These are phyloP conservation scores for Hibiscus mutabilis DNA, from an alignment of 345 rosid species.

Conservation along the genomic window DNA sequence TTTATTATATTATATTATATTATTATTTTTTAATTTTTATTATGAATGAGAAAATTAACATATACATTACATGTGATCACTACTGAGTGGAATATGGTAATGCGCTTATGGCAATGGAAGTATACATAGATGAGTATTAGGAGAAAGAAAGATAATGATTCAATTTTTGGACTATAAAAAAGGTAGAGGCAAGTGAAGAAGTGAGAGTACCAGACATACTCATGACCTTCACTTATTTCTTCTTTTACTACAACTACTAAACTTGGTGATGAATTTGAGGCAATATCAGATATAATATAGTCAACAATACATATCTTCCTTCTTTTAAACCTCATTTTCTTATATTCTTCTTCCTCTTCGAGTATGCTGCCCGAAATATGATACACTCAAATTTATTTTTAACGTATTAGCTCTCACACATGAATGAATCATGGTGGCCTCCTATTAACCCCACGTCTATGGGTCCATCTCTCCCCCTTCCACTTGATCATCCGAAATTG, in stretches of 20 bases:
- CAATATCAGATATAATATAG: not conserved
- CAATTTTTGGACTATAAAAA: not conserved
- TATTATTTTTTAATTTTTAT: no score
- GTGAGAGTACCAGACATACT: conserved; percentile 14
- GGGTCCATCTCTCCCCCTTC: not conserved
- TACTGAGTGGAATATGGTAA: not conserved
- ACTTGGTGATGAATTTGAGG: not conserved
- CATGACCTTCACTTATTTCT: conserved; percentile 23
- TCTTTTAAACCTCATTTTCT: no score
- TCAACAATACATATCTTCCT: not conserved
- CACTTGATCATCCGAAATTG: conserved; percentile 14
- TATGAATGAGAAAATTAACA: no score
- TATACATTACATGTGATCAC: not conserved
- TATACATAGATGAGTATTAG: not conserved
- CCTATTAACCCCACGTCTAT: conserved; percentile 2
- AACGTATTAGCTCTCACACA: conserved; percentile 6
- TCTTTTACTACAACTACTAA: conserved; percentile 27
- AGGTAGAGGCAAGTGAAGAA: not conserved
- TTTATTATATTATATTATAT: no score
- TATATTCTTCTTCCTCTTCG: conserved; percentile 1
- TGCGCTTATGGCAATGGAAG: not conserved
- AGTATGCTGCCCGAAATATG: not conserved
- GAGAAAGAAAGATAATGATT: not conserved
- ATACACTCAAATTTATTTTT: not conserved
- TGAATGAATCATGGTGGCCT: conserved; percentile 15